Evolutionary conservation across 305 asterid genomes (phyloP).

Genomic region (Fraxinus sp.): DNA sequence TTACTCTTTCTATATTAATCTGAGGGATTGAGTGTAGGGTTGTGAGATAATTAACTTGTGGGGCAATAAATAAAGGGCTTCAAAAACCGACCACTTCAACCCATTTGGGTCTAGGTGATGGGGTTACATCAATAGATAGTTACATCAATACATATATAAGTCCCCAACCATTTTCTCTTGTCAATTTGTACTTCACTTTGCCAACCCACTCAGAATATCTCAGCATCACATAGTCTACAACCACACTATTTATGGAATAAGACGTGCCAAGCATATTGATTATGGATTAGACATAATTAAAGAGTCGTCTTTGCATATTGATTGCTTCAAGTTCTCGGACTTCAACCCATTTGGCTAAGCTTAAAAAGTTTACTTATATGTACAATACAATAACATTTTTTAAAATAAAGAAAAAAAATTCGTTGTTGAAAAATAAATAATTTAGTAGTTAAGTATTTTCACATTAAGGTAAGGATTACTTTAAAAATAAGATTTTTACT

Average conservation of each 20-base stretch:
- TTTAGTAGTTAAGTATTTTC: no score
- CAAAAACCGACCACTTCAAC: background rate
- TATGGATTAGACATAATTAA: no score
- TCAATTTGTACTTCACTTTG: background rate
- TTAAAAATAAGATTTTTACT: no score
- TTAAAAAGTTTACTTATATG: no score
- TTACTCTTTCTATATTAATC: background rate
- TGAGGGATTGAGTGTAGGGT: background rate
- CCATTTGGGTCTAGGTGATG: no score
- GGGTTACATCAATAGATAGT: background rate
- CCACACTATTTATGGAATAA: background rate
- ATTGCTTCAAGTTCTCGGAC: no score
- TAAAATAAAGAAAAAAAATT: no score
- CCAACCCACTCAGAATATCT: background rate
- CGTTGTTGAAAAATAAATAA: no score
- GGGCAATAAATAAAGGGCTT: background rate
- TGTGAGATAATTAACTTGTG: background rate
- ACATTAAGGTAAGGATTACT: no score
- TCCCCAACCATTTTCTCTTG: background rate
- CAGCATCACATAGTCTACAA: background rate
- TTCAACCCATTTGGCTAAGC: no score
- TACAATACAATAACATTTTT: no score
- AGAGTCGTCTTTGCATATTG: no score
- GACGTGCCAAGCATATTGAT: background rate
- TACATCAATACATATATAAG: background rate